phyloP scores from a whole-genome alignment of 192 early-diverging fungal genomes.

The Gonapodya sp. region DNA sequence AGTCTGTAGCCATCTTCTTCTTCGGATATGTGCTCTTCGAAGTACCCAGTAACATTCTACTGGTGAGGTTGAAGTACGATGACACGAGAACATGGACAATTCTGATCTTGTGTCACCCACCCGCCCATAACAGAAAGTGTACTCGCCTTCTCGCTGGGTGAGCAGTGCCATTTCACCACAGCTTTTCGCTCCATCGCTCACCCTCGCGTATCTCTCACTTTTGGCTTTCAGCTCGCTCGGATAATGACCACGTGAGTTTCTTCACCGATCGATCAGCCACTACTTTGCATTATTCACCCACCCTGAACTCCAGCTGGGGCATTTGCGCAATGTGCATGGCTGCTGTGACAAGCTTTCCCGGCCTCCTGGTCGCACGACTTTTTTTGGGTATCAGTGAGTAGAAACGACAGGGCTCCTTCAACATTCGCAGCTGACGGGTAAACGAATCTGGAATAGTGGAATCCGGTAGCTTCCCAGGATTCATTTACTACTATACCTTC shows the following conservation, averaged over 20 bases:
- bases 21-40: slow-evolving; percentile 7
- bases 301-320: slow-evolving; percentile 10
- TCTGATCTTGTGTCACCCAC: too few species aligned
- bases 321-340: slow-evolving; percentile 17
- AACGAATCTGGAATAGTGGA: slow-evolving; percentile 4
- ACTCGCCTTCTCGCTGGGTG: background rate
- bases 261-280: background rate
- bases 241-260: slow-evolving; percentile 14
- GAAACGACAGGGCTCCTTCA: background rate
- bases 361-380: slow-evolving; percentile 18
- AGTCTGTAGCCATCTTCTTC: slow-evolving; percentile 2
- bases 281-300: background rate
- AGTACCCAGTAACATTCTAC: background rate
- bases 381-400: slow-evolving; percentile 15
- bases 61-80: background rate
- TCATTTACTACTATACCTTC: slow-evolving; percentile 29
- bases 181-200: background rate
- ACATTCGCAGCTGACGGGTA: background rate
- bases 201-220: background rate
- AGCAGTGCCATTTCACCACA: background rate
- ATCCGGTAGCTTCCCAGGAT: slow-evolving; percentile 27
- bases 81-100: too few species aligned
- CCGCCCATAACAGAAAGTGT: background rate
- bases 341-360: slow-evolving; percentile 9
- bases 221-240: background rate